phyloP scores from a whole-genome alignment of 371 early-diverging fungal species.

The Saksenaea vasiformis region DNA sequence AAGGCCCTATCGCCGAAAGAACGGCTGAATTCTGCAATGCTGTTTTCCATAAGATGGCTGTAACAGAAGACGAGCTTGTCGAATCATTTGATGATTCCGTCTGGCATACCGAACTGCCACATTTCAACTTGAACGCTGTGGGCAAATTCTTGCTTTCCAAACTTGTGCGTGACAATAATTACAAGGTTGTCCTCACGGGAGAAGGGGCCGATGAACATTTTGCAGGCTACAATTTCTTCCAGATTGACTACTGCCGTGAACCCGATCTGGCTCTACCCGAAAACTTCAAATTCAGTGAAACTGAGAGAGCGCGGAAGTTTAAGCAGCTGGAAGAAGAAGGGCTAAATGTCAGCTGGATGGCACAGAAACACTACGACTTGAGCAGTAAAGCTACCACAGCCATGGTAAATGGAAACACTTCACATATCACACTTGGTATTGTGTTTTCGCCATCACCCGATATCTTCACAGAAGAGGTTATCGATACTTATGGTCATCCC shows the following conservation, averaged over 20 bases:
- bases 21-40: slow-evolving; percentile 17
- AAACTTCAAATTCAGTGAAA: background rate
- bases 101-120: slow-evolving; percentile 25
- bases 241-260: slow-evolving; percentile 32
- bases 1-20: slow-evolving; percentile 25
- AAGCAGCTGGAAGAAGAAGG: background rate
- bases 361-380: background rate
- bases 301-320: background rate
- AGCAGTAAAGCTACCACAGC: background rate
- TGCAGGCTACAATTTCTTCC: slow-evolving; percentile 63
- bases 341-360: background rate
- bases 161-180: slow-evolving; percentile 32
- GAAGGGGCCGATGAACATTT: slow-evolving; percentile 70
- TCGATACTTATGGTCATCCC: slow-evolving; percentile 4
- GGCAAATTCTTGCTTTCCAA: slow-evolving; percentile 22
- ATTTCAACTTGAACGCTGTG: slow-evolving; percentile 16
- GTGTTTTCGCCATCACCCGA: background rate
- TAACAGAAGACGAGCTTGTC: slow-evolving; percentile 16
- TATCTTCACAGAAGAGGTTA: background rate
- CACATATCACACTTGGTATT: background rate
- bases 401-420: background rate
- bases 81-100: slow-evolving; percentile 21
- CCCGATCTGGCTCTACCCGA: slow-evolving; percentile 19
- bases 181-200: slow-evolving; percentile 56
- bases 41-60: slow-evolving; percentile 19